Conservation (phyloP, 1,284 basidiomycete genomes). For the Ceratobasidium sp. region DNA sequence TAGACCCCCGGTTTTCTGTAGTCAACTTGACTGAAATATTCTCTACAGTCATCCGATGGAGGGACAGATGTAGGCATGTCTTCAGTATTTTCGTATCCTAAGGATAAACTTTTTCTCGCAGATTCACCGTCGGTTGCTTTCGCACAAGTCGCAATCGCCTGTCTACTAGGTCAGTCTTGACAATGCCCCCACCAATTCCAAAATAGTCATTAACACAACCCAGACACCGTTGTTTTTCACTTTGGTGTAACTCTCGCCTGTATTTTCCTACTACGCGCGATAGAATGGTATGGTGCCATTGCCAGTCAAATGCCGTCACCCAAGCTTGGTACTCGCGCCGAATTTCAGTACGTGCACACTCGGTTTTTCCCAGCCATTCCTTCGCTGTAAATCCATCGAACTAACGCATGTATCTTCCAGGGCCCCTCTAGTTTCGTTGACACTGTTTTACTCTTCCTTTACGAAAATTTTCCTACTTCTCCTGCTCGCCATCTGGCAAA, state of each 20-base stretch:
- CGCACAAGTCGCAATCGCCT: slow-evolving; percentile 71
- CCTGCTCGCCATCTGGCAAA: slow-evolving; percentile 85
- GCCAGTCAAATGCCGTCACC: not conserved
- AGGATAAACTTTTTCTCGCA: not conserved
- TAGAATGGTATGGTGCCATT: slow-evolving; percentile 56
- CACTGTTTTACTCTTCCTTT: slow-evolving; percentile 87
- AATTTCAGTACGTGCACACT: slow-evolving; percentile 17
- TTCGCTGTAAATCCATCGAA: not conserved
- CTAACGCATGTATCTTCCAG: slow-evolving; percentile 57
- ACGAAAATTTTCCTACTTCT: slow-evolving; percentile 89
- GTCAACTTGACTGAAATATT: not conserved
- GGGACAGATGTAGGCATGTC: not conserved
- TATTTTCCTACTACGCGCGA: slow-evolving; percentile 63
- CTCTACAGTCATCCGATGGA: slow-evolving; percentile 32
- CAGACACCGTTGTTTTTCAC: slow-evolving; percentile 82
- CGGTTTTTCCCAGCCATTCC: not conserved
- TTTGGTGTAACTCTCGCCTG: slow-evolving; percentile 71
- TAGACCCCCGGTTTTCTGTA: not conserved
- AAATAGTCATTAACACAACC: slow-evolving; percentile 10
- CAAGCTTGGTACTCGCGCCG: slow-evolving; percentile 14
- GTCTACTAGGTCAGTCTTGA: slow-evolving; percentile 65
- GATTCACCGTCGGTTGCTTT: slow-evolving; percentile 57
- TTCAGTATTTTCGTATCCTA: not conserved
- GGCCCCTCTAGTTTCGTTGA: slow-evolving; percentile 80
- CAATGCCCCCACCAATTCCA: not conserved